Conservation (phyloP, 176 grass and related monocot species). For the Carex scoparia region DNA sequence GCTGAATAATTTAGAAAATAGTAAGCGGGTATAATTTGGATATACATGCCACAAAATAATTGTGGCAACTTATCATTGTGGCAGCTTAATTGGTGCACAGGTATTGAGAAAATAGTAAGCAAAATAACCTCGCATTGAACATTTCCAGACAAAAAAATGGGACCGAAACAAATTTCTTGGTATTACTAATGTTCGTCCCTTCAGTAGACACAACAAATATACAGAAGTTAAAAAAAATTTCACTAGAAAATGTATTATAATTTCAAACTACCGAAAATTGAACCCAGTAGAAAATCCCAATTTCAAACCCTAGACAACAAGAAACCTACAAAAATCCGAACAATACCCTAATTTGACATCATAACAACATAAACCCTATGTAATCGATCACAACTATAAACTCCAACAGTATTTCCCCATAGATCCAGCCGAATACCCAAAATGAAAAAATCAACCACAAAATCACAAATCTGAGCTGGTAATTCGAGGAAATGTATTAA, state of each 20-base stretch:
- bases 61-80: too few species aligned
- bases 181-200: background rate
- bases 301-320: constrained; percentile 22
- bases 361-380: constrained; percentile 12
- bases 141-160: background rate
- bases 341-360: background rate
- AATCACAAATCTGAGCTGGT: background rate
- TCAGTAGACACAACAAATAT: background rate
- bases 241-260: background rate
- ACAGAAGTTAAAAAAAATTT: background rate
- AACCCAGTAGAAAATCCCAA: constrained; percentile 4
- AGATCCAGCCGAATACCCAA: constrained; percentile 2
- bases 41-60: too few species aligned
- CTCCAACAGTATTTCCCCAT: background rate
- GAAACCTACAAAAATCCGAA: background rate
- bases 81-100: too few species aligned
- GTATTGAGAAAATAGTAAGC: background rate
- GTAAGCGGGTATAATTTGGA: too few species aligned
- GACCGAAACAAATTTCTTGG: background rate
- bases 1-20: too few species aligned
- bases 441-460: constrained; percentile 5
- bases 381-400: background rate
- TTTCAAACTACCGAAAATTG: background rate
- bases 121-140: constrained; percentile 9
- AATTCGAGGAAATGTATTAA: background rate